Conservation (phyloP, 2,329 filamentous ascomycete species). For the Plectosphaerella cucumerina region DNA sequence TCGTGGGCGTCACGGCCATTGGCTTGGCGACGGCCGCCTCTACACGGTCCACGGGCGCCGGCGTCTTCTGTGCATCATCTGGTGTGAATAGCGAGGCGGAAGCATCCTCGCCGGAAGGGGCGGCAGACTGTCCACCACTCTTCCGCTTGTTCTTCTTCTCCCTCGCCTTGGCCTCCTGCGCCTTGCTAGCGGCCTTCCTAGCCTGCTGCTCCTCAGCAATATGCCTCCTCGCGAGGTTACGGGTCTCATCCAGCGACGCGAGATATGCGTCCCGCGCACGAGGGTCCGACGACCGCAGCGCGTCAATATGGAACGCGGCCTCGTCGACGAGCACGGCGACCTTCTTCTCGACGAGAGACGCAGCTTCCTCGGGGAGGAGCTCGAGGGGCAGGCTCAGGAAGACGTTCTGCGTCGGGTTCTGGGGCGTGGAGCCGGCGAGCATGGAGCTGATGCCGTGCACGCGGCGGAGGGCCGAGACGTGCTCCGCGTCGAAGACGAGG, state of each 20-base stretch:
- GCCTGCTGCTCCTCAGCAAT: conserved; percentile 34
- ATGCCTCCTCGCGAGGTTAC: conserved; percentile 34
- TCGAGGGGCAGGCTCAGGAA: conserved; percentile 87
- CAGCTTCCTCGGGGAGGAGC: conserved; percentile 85
- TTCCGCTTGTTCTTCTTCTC: conserved; percentile 13
- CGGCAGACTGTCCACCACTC: not conserved
- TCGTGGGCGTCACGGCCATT: conserved; percentile 30
- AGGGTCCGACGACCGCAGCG: conserved; percentile 54
- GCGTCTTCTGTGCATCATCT: not conserved
- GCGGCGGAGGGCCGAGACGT: conserved; percentile 72
- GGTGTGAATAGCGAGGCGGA: not conserved
- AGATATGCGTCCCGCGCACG: conserved; percentile 60
- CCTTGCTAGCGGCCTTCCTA: conserved; percentile 22
- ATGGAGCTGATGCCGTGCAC: conserved; percentile 82
- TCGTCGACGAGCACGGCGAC: conserved; percentile 82
- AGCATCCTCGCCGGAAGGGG: not conserved
- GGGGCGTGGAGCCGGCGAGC: conserved; percentile 81
- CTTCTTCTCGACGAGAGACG: conserved; percentile 71
- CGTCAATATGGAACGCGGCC: conserved; percentile 61
- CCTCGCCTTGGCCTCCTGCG: conserved; percentile 16
- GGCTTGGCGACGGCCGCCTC: conserved; percentile 5
- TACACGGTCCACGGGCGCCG: not conserved
- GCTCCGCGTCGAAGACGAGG: conserved; percentile 83
- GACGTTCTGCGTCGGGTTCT: conserved; percentile 91
- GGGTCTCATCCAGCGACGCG: conserved; percentile 45